Conservation (phyloP, 306 rosid genomes). For the Dryas octopetala region DNA sequence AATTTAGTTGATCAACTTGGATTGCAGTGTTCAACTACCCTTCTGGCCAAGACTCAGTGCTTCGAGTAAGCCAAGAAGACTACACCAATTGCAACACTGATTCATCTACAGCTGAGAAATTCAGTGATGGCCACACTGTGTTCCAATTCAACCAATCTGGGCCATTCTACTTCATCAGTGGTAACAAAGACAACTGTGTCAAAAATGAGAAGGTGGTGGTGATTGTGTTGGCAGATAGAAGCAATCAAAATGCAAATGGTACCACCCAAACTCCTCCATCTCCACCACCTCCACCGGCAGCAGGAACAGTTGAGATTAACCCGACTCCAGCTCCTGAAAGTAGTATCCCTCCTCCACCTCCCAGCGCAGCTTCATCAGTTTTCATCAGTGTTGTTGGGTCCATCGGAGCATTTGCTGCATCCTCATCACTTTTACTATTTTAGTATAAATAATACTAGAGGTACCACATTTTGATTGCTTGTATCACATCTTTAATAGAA, state of each 20-base stretch:
- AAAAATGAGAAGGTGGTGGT: conserved; percentile 77
- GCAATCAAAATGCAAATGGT: conserved; percentile 25
- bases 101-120: conserved; percentile 35
- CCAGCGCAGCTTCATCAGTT: conserved; percentile 54
- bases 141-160: conserved; percentile 57
- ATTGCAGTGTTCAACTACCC: conserved; percentile 71
- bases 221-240: conserved; percentile 68
- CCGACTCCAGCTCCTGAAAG: conserved; percentile 51
- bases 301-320: conserved; percentile 32
- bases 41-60: conserved; percentile 75
- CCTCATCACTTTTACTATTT: conserved; percentile 38
- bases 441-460: too few relatives aligned
- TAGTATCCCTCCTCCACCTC: conserved; percentile 44
- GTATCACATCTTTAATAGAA: too few relatives aligned
- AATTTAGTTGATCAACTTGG: background rate
- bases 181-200: conserved; percentile 65
- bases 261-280: conserved; percentile 50
- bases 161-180: conserved; percentile 69
- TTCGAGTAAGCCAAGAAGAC: conserved; percentile 57
- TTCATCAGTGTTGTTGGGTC: conserved; percentile 44
- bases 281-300: conserved; percentile 40
- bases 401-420: conserved; percentile 68
- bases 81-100: conserved; percentile 66
- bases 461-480: too few relatives aligned
- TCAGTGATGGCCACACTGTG: conserved; percentile 74